Evolutionary conservation across 164 flowering plant genomes (phyloP).

Genomic region (Dillenia suffruticosa): DNA sequence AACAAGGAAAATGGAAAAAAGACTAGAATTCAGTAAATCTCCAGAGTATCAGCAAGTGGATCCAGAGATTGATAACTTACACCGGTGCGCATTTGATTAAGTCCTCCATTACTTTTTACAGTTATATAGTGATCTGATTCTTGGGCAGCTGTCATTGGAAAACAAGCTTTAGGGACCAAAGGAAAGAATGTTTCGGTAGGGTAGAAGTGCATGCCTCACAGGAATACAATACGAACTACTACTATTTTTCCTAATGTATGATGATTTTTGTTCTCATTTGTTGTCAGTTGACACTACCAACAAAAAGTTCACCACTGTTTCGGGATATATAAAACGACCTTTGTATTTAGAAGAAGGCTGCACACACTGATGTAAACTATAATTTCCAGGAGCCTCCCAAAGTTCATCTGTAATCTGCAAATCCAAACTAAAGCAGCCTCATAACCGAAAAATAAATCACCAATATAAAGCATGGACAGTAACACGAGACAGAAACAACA

Average conservation of each 20-base stretch:
- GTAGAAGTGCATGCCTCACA: background rate
- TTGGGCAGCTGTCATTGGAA: conserved; percentile 37
- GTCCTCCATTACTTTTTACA: conserved; percentile 89
- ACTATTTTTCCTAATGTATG: background rate
- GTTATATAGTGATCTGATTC: conserved; percentile 58
- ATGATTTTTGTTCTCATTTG: too few species aligned
- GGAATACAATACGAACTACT: background rate
- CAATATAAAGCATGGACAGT: background rate
- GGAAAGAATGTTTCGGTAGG: background rate
- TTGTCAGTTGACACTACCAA: too few species aligned
- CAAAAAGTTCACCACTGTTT: too few species aligned
- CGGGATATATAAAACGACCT: conserved; percentile 32
- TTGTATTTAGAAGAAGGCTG: conserved; percentile 59
- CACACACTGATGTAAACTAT: conserved; percentile 62
- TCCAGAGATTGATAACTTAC: conserved; percentile 43
- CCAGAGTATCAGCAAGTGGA: background rate
- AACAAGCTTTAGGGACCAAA: background rate
- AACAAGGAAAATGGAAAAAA: background rate
- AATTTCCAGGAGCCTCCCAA: conserved; percentile 57
- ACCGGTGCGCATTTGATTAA: conserved; percentile 98
- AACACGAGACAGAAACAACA: background rate
- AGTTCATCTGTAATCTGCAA: conserved; percentile 44
- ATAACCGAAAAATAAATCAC: background rate
- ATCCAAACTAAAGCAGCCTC: background rate
- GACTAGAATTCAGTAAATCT: background rate